Conservation (phyloP, 2,329 filamentous ascomycete species). For the Penicillium sp. region DNA sequence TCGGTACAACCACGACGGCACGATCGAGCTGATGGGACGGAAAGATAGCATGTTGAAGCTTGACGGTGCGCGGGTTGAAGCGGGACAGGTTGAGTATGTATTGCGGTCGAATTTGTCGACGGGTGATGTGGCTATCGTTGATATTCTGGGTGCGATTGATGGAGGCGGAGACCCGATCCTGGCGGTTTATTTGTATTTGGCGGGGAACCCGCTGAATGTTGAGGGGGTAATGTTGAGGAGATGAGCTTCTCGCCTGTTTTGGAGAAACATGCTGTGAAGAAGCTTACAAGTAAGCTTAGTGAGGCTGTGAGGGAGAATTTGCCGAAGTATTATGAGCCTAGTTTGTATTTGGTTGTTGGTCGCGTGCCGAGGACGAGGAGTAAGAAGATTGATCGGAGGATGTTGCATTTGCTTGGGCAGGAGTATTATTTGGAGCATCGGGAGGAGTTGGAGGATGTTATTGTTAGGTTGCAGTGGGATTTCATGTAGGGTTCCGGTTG, state of each 20-base stretch:
- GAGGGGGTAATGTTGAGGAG: slow-evolving; percentile 7
- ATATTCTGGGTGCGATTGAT: slow-evolving; percentile 20
- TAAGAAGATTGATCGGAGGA: slow-evolving; percentile 26
- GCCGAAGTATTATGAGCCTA: slow-evolving; percentile 20
- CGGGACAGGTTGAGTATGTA: slow-evolving; percentile 23
- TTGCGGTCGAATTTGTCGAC: slow-evolving; percentile 9
- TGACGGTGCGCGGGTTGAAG: slow-evolving; percentile 23
- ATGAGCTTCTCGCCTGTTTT: slow-evolving; percentile 17
- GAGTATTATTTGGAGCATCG: slow-evolving; percentile 18
- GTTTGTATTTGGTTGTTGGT: slow-evolving; percentile 21
- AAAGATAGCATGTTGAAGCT: slow-evolving; percentile 30
- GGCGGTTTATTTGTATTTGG: slow-evolving; percentile 17
- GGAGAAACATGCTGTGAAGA: slow-evolving; percentile 5
- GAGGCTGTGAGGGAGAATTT: slow-evolving; percentile 12
- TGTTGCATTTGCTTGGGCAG: slow-evolving; percentile 20
- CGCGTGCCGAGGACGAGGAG: slow-evolving; percentile 23
- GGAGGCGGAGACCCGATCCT: slow-evolving; percentile 18
- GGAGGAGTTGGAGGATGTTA: slow-evolving; percentile 13
- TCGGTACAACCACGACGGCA: slow-evolving; percentile 22
- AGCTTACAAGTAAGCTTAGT: slow-evolving; percentile 8
- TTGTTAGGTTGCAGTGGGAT: slow-evolving; percentile 16
- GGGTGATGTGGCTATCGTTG: slow-evolving; percentile 16
- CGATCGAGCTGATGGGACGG: slow-evolving; percentile 27
- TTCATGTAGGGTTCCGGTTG: background rate
- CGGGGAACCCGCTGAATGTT: slow-evolving; percentile 16